Conservation (phyloP, 148 eudicot species). For the Drosera capensis region DNA sequence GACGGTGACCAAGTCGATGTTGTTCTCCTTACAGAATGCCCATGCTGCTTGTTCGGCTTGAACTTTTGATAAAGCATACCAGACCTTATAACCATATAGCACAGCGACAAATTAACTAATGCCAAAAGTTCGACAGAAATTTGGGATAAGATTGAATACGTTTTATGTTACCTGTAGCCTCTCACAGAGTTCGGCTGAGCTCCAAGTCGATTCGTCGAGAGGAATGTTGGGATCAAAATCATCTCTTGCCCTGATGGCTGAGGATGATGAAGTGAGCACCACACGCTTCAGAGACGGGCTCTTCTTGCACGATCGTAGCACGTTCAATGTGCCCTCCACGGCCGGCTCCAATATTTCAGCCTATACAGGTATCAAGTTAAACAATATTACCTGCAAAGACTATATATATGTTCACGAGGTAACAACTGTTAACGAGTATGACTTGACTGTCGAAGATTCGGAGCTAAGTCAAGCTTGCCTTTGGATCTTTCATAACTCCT, state of each 20-base stretch:
- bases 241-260: constrained; percentile 55
- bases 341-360: constrained; percentile 82
- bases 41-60: constrained; percentile 86
- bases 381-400: background rate
- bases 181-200: constrained; percentile 68
- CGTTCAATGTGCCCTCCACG: constrained; percentile 72
- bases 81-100: constrained; percentile 21
- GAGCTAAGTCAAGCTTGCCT: constrained; percentile 14
- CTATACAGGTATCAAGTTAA: constrained; percentile 14
- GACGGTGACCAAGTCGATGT: constrained; percentile 62
- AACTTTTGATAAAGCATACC: constrained; percentile 82
- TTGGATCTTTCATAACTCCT: constrained; percentile 33
- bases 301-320: constrained; percentile 71
- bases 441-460: background rate
- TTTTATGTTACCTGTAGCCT: constrained; percentile 25
- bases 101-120: background rate
- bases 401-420: background rate
- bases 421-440: background rate
- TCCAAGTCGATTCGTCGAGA: constrained; percentile 77
- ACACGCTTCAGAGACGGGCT: constrained; percentile 69
- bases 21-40: constrained; percentile 66
- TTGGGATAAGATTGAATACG: background rate
- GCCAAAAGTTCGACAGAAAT: background rate
- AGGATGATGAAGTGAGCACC: constrained; percentile 84
- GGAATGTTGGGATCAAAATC: constrained; percentile 38